A percentile compares a stretch with the other conserved stretches of the same genome.
These are phyloP conservation scores for Terana coerulea DNA, from an alignment of 768 basidiomycete genomes.

Conservation along the genomic window DNA sequence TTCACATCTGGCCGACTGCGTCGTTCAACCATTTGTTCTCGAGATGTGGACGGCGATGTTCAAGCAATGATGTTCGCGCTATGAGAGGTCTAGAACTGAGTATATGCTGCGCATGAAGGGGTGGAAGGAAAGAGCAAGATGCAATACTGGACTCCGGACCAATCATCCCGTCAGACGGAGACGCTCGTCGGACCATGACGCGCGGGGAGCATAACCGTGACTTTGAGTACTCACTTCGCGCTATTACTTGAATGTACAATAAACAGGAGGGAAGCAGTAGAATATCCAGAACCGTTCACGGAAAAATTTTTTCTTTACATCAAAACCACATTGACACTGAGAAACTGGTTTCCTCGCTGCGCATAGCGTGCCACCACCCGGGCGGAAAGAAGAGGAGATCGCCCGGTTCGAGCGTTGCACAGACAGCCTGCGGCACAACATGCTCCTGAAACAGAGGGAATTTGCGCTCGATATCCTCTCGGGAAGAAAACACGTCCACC, in stretches of 20 bases:
- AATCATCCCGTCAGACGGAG: no score
- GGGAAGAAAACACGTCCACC: slow-evolving; percentile 68
- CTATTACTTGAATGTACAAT: background rate
- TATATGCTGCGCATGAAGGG: no score
- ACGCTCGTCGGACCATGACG: no score
- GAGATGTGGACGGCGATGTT: no score
- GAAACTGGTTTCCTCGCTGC: slow-evolving; percentile 75
- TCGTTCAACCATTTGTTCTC: slow-evolving; percentile 18
- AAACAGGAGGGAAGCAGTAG: background rate
- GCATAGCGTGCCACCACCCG: slow-evolving; percentile 94
- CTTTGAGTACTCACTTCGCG: no score
- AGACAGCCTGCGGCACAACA: slow-evolving; percentile 58
- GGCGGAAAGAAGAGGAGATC: slow-evolving; percentile 89
- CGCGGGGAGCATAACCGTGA: no score
- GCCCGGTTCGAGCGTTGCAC: slow-evolving; percentile 68
- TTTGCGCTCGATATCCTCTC: slow-evolving; percentile 7
- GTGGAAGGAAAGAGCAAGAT: no score
- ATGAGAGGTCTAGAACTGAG: no score
- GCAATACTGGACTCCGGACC: no score
- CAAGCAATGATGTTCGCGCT: no score
- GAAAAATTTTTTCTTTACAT: background rate
- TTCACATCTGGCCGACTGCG: slow-evolving; percentile 24
- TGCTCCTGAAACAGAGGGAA: slow-evolving; percentile 53
- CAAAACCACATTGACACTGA: slow-evolving; percentile 93
- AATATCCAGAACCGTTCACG: background rate